Evolutionary conservation across 2,329 filamentous ascomycete species (phyloP).

Genomic region (Nemania sp.): DNA sequence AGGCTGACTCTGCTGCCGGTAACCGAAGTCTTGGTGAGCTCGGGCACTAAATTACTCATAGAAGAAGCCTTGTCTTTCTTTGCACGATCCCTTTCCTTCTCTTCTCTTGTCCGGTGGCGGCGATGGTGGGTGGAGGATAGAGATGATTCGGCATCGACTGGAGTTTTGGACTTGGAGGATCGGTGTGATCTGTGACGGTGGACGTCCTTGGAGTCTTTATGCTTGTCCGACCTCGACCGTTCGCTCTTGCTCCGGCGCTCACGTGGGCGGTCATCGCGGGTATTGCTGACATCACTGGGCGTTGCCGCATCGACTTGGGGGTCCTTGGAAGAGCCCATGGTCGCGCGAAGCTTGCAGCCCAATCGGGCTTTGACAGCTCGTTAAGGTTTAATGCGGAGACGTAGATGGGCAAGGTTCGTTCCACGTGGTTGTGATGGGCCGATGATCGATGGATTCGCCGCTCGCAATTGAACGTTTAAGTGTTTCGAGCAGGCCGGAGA

Average conservation of each 20-base stretch:
- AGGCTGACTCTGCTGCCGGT: slow-evolving; percentile 50
- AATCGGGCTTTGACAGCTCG: slow-evolving; percentile 48
- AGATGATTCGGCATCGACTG: slow-evolving; percentile 46
- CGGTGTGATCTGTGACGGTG: slow-evolving; percentile 47
- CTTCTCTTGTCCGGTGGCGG: slow-evolving; percentile 50
- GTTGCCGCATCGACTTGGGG: slow-evolving; percentile 41
- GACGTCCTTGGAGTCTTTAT: slow-evolving; percentile 42
- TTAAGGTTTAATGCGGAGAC: slow-evolving; percentile 35
- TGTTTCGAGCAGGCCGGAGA: slow-evolving; percentile 18
- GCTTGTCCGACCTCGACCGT: slow-evolving; percentile 41
- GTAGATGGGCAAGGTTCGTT: slow-evolving; percentile 34
- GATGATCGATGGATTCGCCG: slow-evolving; percentile 4
- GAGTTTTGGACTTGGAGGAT: slow-evolving; percentile 46
- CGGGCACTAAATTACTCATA: slow-evolving; percentile 51
- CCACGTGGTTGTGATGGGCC: slow-evolving; percentile 27
- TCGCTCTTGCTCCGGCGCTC: slow-evolving; percentile 45
- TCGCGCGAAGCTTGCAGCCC: slow-evolving; percentile 48
- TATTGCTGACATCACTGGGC: slow-evolving; percentile 33
- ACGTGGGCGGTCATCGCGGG: slow-evolving; percentile 43
- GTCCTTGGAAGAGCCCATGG: slow-evolving; percentile 48
- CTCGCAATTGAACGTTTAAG: slow-evolving; percentile 14
- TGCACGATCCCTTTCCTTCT: slow-evolving; percentile 49
- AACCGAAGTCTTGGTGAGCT: slow-evolving; percentile 45
- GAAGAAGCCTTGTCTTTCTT: slow-evolving; percentile 47
- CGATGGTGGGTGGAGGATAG: slow-evolving; percentile 45